Base-by-base conservation (phyloP, 1,139 yeast genomes). In the Entelexis sorbosivorans region DNA sequence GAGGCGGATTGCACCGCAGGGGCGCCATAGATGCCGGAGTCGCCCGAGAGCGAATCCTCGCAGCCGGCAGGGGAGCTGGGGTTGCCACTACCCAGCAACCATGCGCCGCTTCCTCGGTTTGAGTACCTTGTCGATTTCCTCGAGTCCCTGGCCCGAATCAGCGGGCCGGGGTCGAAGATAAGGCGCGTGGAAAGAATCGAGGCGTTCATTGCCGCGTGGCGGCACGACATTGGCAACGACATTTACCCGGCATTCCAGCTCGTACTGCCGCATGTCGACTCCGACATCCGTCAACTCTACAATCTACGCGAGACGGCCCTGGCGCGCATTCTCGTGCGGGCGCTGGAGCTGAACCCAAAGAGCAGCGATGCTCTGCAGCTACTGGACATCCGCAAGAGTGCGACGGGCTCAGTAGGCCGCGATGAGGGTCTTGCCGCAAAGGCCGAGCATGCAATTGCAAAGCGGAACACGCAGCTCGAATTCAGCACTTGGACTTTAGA, bases 201-300 rank as follows among this genome's bases (percentile, higher is more conserved):
- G 2, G 58, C 64, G 16, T 89, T 85, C 63, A 70, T 84, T 45
- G 64, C 69, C 3, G 68, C 74, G 24, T 88, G 88, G 81, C 71
- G 81, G 51, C 67, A 69, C 14, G 76, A 77, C 32, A 82, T 85
- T 3, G 95, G 95, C 0, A 64, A 72, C 32, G 80, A 88, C 63
- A 73, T 87, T 5, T 81, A 74, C 59, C 91, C 93, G 0, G 79
- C 81, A 0, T 71, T 84, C 14, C 68, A 80, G 36, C 68, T 88
- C 43, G 70, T 56, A 11, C 22, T 55, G 47, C 57, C 65, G 9
- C 56, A 62, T 28, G 44, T 54, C 14, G 69, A 63, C 61, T 65
- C 60, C 56, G 69, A 59, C 55, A 28, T 56, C 19, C 61, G 64
- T 56, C 66, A 58, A 38, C 62, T 56, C 65, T 69, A 60, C 63